These are phyloP conservation scores for Citeromyces matritensis DNA, from an alignment of 805 yeast genomes.

Conservation along the genomic window DNA sequence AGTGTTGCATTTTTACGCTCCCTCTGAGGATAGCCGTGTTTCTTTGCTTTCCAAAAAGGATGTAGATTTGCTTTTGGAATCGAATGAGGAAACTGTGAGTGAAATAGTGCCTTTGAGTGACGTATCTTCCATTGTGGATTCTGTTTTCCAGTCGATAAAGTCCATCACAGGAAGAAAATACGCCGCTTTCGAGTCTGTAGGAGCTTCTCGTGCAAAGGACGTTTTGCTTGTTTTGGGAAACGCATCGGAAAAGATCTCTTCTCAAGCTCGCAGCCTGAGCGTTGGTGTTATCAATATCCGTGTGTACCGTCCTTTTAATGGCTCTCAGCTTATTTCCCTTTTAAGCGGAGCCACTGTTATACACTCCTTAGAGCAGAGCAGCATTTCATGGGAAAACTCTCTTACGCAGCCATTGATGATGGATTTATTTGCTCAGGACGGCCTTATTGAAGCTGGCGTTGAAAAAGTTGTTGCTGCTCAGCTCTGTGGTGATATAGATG, in stretches of 20 bases:
- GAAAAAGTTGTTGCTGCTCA: slow-evolving; percentile 46
- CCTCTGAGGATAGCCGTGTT: slow-evolving; percentile 7
- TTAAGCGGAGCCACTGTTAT: slow-evolving; percentile 36
- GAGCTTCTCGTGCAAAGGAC: slow-evolving; percentile 23
- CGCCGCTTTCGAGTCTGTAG: slow-evolving; percentile 25
- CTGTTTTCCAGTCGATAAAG: slow-evolving; percentile 15
- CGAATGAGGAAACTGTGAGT: neutral
- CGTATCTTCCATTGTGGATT: slow-evolving; percentile 3
- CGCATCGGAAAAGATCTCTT: slow-evolving; percentile 24
- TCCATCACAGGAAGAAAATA: slow-evolving; percentile 13
- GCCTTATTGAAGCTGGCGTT: slow-evolving; percentile 28
- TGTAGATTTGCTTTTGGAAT: neutral
- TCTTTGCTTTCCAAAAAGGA: slow-evolving; percentile 3
- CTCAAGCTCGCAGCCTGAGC: slow-evolving; percentile 10
- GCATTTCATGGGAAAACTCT: slow-evolving; percentile 59
- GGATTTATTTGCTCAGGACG: slow-evolving; percentile 51
- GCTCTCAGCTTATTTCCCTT: slow-evolving; percentile 27
- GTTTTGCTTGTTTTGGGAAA: slow-evolving; percentile 55
- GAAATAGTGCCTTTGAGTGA: neutral
- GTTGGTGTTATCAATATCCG: slow-evolving; percentile 41
- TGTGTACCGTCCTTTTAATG: slow-evolving; percentile 61
- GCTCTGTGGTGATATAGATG: slow-evolving; percentile 22
- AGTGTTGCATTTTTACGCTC: slow-evolving; percentile 67
- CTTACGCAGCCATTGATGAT: slow-evolving; percentile 31
- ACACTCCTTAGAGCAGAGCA: too few relatives aligned